A percentile compares a stretch with the other conserved stretches of the same genome.
These are phyloP conservation scores for Sporothrix brunneoviolacea DNA, from an alignment of 2,329 filamentous ascomycete species.

Conservation along the genomic window DNA sequence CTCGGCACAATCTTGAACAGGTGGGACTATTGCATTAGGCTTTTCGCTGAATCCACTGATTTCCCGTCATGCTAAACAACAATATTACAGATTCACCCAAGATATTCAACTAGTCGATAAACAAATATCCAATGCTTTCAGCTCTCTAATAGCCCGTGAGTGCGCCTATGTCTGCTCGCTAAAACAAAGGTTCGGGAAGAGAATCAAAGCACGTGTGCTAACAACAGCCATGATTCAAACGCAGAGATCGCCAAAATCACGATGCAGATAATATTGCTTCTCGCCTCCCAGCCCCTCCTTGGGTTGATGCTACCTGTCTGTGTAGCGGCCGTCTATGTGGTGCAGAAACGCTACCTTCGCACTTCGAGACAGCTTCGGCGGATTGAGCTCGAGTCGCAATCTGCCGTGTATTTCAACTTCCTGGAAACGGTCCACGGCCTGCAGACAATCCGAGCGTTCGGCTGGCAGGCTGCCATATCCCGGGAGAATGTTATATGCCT, in stretches of 20 bases:
- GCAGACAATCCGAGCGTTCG: constrained; percentile 41
- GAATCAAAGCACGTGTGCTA: neutral
- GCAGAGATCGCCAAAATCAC: constrained; percentile 33
- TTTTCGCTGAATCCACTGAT: no score
- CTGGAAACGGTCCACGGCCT: constrained; percentile 37
- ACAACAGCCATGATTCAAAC: no score
- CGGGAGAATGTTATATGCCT: constrained; percentile 24
- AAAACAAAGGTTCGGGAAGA: no score
- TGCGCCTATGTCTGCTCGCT: no score
- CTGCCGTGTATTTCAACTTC: constrained; percentile 37
- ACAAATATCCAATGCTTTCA: constrained; percentile 31
- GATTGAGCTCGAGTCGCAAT: constrained; percentile 47
- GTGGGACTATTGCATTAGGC: no score
- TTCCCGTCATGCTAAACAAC: neutral
- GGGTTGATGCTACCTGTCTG: constrained; percentile 40
- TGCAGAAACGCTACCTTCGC: constrained; percentile 46
- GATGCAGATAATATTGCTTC: constrained; percentile 39
- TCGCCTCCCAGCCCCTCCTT: constrained; percentile 38
- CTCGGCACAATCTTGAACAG: constrained; percentile 35
- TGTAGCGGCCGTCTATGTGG: constrained; percentile 33
- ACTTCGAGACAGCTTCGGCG: constrained; percentile 51
- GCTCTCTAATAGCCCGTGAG: constrained; percentile 30
- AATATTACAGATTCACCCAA: constrained; percentile 32
- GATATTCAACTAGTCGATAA: constrained; percentile 39
- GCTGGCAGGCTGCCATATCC: constrained; percentile 30